Evolutionary conservation across 768 basidiomycete genomes (phyloP), one percentile per base, ranked within the genome.

Genomic region (Mycena polygramma): DNA sequence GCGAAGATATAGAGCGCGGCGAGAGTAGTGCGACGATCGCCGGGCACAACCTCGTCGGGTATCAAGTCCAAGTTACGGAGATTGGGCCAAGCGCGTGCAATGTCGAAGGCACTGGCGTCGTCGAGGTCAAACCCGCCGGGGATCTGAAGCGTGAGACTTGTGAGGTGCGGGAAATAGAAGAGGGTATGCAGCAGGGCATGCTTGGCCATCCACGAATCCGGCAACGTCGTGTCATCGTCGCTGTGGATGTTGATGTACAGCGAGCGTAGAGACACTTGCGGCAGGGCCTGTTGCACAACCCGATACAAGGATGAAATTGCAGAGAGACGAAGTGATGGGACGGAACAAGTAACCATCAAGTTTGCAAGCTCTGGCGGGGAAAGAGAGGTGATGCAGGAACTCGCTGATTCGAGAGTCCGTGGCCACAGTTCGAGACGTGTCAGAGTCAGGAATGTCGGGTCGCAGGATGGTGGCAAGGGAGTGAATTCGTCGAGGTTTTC

Each of bases 11-110:
- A 24, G 51, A 52, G 49, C 9, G 51, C 22, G 24, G 13, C 2
- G 14, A 52, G 51, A 24, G 51, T 26, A 11, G 11, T 24, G 3
- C 24, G 13, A 24, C 51, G 26, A 11, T 15, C 13, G 14, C 24
- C n/a, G 6, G 48, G 22, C 6, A 52, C 22, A 24, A 13, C 24
- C 17, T 10, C 24, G 11, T 48, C 35, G 1, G 41, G 8, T 8
- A 36, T 20, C 24, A 60, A 24, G 8, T 35, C 20, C 1, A 60
- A 45, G 4, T 7, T 6, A 36, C 36, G 9, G 20, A 60, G 30
- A 24, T 22, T n/a, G 7, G 59, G 59, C 59, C 59, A 60, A 36
- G 45, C 59, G 9, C 46, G 46, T 8, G 59, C 59, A 19, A 49
- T 8, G 17, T 60, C 26, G 2, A 49, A 35, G 19, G n/a, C 45